Evolutionary conservation across 1,139 yeast genomes (phyloP).

Genomic region (Zygotorulaspora mrakii): DNA sequence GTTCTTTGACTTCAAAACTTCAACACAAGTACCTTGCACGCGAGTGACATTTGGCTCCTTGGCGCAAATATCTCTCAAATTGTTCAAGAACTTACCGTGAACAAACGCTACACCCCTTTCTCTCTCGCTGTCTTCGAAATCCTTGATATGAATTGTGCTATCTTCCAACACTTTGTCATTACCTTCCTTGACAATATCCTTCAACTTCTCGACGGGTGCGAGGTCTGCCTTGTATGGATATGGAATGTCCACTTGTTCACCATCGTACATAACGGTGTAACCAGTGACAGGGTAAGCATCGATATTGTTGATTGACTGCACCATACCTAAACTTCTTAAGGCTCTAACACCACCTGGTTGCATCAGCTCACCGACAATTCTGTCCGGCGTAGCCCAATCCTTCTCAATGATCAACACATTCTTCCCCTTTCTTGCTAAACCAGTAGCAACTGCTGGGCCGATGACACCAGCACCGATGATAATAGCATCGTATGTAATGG

Average conservation of each 20-base stretch:
- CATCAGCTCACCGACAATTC: constrained; percentile 94
- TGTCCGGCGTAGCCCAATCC: constrained; percentile 87
- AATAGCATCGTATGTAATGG: constrained; percentile 40
- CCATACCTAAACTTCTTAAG: constrained; percentile 74
- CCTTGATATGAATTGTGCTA: constrained; percentile 44
- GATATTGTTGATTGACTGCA: constrained; percentile 70
- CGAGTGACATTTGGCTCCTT: constrained; percentile 68
- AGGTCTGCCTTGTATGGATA: constrained; percentile 66
- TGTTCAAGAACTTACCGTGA: constrained; percentile 82
- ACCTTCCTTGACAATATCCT: constrained; percentile 51
- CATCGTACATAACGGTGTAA: constrained; percentile 69
- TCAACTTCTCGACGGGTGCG: constrained; percentile 47
- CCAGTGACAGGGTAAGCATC: constrained; percentile 79
- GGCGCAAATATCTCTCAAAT: constrained; percentile 68
- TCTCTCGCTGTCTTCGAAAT: constrained; percentile 58
- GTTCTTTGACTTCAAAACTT: constrained; percentile 51
- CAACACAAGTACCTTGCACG: constrained; percentile 76
- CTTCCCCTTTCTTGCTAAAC: constrained; percentile 86
- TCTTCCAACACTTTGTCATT: constrained; percentile 54
- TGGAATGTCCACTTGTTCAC: constrained; percentile 53
- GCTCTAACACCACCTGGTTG: constrained; percentile 95
- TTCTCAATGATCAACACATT: constrained; percentile 67
- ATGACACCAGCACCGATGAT: constrained; percentile 90
- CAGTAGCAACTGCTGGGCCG: constrained; percentile 91
- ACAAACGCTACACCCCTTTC: constrained; percentile 85